Evolutionary conservation across 345 rosid species (phyloP), one percentile per base, ranked within the genome.

Genomic region (Durio zibethinus): DNA sequence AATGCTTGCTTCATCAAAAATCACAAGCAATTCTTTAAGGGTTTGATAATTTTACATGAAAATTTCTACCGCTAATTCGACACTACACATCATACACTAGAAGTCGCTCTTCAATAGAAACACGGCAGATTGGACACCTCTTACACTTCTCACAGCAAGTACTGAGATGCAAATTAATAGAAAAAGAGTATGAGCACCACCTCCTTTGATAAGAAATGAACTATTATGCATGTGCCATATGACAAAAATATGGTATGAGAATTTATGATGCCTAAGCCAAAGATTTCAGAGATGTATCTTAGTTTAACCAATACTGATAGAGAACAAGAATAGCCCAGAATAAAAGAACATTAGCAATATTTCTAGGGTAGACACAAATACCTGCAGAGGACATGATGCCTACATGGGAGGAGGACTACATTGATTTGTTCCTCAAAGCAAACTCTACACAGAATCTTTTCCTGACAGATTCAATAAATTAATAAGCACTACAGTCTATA

Each of bases 361-460:
- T 33, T 20, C 4, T 53, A 64, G 18, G 64, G 68, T 18, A 38
- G 67, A 54, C 62, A 36, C 16, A 65, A 48, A 23, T 86, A 92
- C 97, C 98, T 87, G 90, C 97, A 94, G 60, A 91, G 92, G 81
- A 82, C 86, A 42, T 87, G 94, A 85, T 94, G 98, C 81, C 95
- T 85, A 84, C 97, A 93, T 8, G 97, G 97, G 68, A 94, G 94
- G 65, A 90, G 83, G 77, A 94, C 95, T 25, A 86, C 65, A 18
- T 86, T 84, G 68, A 94, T 94, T 15, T 94, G 94, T 70, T 89
- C 97, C 86, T 91, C 97, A 20, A 93, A 94, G 88, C 97, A 94
- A 77, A 93, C 81, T 88, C 95, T 84, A 70, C 97, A 93, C 7
- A 94, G 90, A 61, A 93, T 91, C 84, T 88, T 94, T 75, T 91